Percentiles rank a stretch among this genome's conserved stretches.
phyloP scores from a whole-genome alignment of 78 protist genomes.

The Dictyostelium citrinum region DNA sequence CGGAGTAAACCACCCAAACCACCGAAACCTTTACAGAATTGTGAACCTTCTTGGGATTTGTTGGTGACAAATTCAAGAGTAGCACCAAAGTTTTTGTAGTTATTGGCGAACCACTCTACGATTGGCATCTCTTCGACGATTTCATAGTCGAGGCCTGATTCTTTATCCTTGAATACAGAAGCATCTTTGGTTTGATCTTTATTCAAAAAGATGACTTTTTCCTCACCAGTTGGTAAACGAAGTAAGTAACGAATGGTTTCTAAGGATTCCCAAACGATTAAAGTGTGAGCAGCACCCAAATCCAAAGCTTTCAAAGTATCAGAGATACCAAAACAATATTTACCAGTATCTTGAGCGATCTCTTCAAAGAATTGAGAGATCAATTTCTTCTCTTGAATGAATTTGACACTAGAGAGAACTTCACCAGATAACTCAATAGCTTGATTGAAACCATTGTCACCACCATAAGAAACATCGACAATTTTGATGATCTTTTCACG shows the following conservation, averaged over 20 bases:
- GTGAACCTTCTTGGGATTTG: conserved; percentile 98
- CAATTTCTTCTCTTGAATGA: conserved; percentile 98
- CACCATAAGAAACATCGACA: conserved; percentile 96
- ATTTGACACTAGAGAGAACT: conserved; percentile 94
- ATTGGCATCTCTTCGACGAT: conserved; percentile 81
- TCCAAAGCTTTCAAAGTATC: conserved; percentile 96
- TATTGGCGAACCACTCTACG: conserved; percentile 97
- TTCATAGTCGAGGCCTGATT: conserved; percentile 89
- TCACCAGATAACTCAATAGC: conserved; percentile 99
- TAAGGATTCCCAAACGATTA: conserved; percentile 97
- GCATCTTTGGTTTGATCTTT: conserved; percentile 83
- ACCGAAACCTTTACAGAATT: conserved; percentile 98
- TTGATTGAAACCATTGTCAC: conserved; percentile 99
- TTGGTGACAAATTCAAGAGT: conserved; percentile 97
- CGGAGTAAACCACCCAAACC: conserved; percentile 98
- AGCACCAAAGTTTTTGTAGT: conserved; percentile 95
- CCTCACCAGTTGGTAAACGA: conserved; percentile 60
- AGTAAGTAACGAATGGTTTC: conserved; percentile 73
- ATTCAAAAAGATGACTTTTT: conserved; percentile 51
- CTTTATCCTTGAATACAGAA: conserved; percentile 71
- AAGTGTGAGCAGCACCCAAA: conserved; percentile 94
- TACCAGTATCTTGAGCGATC: conserved; percentile 97
- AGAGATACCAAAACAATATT: conserved; percentile 95
- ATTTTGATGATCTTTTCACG: conserved; percentile 89
- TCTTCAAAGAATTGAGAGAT: conserved; percentile 97